These are phyloP conservation scores for Aspergillus avenaceus DNA, from an alignment of 495 filamentous ascomycete genomes.

Conservation along the genomic window DNA sequence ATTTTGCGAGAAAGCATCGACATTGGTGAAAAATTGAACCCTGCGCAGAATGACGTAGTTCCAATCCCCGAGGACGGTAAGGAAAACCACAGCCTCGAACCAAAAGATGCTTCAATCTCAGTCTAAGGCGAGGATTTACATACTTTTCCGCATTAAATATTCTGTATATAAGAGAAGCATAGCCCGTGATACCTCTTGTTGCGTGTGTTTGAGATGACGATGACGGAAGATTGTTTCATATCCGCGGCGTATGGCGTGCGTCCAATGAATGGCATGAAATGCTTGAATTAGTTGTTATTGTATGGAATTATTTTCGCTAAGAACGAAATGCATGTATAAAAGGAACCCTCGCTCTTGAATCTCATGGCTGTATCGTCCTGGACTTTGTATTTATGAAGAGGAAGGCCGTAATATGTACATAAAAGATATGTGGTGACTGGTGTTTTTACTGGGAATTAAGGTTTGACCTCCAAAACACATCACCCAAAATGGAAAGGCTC, in stretches of 20 bases:
- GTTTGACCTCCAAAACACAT: too few relatives aligned
- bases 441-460: too few relatives aligned
- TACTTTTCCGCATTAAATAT: too few relatives aligned
- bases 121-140: neutral
- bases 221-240: neutral
- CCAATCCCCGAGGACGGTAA: conserved; percentile 28
- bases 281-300: too few relatives aligned
- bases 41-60: conserved; percentile 57
- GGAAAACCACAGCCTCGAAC: neutral
- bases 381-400: too few relatives aligned
- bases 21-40: conserved; percentile 74
- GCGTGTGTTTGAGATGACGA: neutral
- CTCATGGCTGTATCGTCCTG: too few relatives aligned
- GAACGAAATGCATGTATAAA: too few relatives aligned
- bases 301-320: too few relatives aligned
- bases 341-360: too few relatives aligned
- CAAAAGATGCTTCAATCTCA: neutral
- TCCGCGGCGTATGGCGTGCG: neutral
- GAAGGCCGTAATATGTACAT: too few relatives aligned
- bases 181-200: conserved; percentile 11
- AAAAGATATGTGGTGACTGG: too few relatives aligned
- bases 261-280: neutral
- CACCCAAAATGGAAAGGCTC: too few relatives aligned
- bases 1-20: conserved; percentile 71
- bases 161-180: conserved; percentile 4